These are phyloP conservation scores for Xerocomus brunneocitrinus DNA, from an alignment of 768 basidiomycete genomes.

Conservation along the genomic window DNA sequence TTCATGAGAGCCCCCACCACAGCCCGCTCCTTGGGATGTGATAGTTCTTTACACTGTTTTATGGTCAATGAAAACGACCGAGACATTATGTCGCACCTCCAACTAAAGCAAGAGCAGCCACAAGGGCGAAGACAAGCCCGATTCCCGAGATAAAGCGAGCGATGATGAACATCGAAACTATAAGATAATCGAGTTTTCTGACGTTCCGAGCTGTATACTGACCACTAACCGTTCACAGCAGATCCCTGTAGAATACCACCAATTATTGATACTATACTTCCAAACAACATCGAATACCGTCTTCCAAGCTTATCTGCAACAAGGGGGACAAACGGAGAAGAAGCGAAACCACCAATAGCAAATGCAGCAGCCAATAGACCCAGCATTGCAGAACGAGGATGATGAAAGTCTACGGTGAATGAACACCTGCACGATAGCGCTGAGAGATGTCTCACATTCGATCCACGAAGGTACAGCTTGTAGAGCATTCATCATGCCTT, in stretches of 20 bases:
- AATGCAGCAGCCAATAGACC: slow-evolving; percentile 24
- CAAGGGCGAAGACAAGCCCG: neutral
- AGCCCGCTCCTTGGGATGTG: slow-evolving; percentile 12
- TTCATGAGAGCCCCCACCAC: slow-evolving; percentile 1
- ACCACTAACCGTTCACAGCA: neutral
- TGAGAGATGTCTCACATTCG: slow-evolving; percentile 35
- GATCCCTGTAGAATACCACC: neutral
- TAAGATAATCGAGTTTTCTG: too few species aligned
- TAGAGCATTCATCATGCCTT: slow-evolving; percentile 60
- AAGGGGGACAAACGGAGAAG: neutral
- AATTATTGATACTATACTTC: neutral
- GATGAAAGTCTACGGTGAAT: slow-evolving; percentile 41
- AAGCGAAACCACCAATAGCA: neutral
- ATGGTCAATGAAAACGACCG: neutral
- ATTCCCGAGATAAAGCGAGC: slow-evolving; percentile 5
- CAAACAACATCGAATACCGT: neutral
- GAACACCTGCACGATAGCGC: neutral
- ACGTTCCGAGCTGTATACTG: neutral
- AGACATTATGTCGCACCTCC: slow-evolving; percentile 1
- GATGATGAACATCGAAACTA: slow-evolving; percentile 7
- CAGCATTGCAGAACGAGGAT: slow-evolving; percentile 49
- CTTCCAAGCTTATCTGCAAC: neutral
- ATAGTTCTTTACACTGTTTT: slow-evolving; percentile 3
- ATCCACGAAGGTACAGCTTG: slow-evolving; percentile 58
- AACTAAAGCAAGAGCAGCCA: slow-evolving; percentile 4